Conservation (phyloP, 1,139 yeast species). For the Suhomyces wounanorum region DNA sequence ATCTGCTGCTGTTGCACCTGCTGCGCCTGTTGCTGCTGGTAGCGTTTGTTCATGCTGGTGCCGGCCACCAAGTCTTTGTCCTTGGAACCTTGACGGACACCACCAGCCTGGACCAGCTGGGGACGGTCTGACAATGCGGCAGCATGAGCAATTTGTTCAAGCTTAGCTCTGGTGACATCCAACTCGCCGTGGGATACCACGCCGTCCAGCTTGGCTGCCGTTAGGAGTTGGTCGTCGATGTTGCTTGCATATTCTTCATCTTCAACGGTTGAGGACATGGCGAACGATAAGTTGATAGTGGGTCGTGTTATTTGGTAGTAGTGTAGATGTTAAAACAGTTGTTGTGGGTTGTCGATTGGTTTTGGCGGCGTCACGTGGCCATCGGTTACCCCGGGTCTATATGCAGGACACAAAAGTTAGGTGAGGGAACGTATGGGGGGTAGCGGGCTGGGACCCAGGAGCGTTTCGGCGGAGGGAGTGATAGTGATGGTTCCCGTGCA, state of each 20-base stretch:
- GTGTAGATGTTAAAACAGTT: conserved; percentile 21
- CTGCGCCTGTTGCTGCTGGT: conserved; percentile 19
- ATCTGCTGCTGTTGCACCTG: conserved; percentile 21
- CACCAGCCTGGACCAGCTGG: conserved; percentile 4
- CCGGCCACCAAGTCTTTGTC: conserved; percentile 1
- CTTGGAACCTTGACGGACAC: conserved; percentile 1
- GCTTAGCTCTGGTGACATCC: conserved; percentile 31
- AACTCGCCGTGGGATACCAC: conserved; percentile 31
- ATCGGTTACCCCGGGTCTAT: neutral
- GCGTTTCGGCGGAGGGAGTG: no score
- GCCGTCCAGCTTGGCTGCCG: conserved; percentile 39
- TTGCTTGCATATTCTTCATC: conserved; percentile 46
- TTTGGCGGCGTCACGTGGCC: neutral
- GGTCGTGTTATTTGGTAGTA: conserved; percentile 32
- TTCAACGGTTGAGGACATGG: conserved; percentile 29
- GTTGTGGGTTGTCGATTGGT: conserved; percentile 4
- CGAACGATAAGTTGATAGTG: conserved; percentile 7
- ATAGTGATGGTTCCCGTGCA: no score
- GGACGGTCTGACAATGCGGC: conserved; percentile 21
- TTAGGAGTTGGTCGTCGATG: conserved; percentile 49
- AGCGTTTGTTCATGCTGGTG: conserved; percentile 17
- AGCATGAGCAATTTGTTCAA: conserved; percentile 37
- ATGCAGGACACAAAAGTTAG: no score
- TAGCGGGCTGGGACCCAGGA: no score
- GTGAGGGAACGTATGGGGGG: no score